A percentile compares a stretch with the other conserved stretches of the same genome.
Evolutionary conservation across 495 filamentous ascomycete species (phyloP).

Genomic region (Penicillium manginii): DNA sequence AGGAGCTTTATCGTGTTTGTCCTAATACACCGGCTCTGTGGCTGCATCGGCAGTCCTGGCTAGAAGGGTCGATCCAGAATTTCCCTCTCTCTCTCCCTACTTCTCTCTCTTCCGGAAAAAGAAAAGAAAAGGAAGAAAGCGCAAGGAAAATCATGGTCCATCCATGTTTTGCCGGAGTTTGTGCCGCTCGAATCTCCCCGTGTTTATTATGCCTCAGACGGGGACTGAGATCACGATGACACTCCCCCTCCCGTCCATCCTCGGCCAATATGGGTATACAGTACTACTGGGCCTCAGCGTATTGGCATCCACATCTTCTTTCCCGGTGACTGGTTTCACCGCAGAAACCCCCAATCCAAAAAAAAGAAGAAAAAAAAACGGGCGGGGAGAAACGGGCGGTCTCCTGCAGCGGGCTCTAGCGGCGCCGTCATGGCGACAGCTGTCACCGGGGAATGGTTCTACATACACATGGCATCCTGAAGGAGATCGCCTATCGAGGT

Average conservation of each 20-base stretch:
- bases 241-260: slow-evolving; percentile 12
- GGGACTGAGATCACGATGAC: slow-evolving; percentile 17
- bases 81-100: not conserved
- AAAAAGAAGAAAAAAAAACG: slow-evolving; percentile 16
- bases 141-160: not conserved
- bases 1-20: slow-evolving; percentile 28
- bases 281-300: slow-evolving; percentile 11
- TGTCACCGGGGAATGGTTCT: not conserved
- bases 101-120: not conserved
- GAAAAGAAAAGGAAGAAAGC: not conserved
- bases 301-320: slow-evolving; percentile 11
- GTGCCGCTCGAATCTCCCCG: slow-evolving; percentile 1
- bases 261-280: slow-evolving; percentile 10
- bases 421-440: slow-evolving; percentile 15
- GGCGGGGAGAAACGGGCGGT: slow-evolving; percentile 43
- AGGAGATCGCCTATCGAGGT: slow-evolving; percentile 6
- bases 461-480: slow-evolving; percentile 17
- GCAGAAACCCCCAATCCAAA: slow-evolving; percentile 21
- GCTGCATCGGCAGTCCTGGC: slow-evolving; percentile 21
- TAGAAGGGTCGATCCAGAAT: slow-evolving; percentile 14
- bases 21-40: slow-evolving; percentile 16
- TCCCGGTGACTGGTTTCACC: slow-evolving; percentile 39
- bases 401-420: slow-evolving; percentile 39
- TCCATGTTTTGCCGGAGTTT: not conserved
- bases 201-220: slow-evolving; percentile 1